Percentiles rank a stretch among this genome's conserved stretches.
These are phyloP conservation scores for Coccomyxa sp. DNA, from an alignment of 139 green algal species.

Conservation along the genomic window DNA sequence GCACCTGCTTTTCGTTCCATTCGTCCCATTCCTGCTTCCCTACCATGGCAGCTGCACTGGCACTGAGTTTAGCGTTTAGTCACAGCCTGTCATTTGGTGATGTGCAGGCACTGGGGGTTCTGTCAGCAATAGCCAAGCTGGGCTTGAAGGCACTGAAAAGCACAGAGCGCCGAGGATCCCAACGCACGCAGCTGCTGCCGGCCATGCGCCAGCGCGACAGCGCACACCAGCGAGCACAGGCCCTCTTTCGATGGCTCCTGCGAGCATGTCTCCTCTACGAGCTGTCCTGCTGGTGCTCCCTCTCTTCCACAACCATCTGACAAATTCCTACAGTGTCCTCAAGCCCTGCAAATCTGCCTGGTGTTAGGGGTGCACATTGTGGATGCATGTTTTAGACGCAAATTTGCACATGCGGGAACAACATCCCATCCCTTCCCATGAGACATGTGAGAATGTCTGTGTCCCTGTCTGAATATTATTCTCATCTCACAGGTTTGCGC, in stretches of 20 bases:
- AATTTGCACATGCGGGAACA: not conserved
- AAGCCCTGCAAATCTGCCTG: not conserved
- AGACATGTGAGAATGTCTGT: not conserved
- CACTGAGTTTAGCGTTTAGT: not conserved
- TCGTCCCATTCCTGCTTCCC: not conserved
- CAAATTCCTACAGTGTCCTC: not conserved
- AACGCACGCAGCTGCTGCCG: conserved; percentile 1
- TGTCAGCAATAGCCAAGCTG: not conserved
- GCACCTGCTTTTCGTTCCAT: not conserved
- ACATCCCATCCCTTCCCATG: not conserved
- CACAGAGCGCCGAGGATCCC: not conserved
- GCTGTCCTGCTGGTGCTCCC: conserved; percentile 23
- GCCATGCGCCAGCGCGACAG: not conserved
- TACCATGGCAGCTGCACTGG: not conserved
- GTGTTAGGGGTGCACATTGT: not conserved
- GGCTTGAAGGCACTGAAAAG: not conserved
- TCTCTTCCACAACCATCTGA: not conserved
- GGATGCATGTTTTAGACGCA: not conserved
- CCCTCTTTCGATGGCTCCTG: conserved; percentile 40
- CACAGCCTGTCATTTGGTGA: not conserved
- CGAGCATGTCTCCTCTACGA: conserved; percentile 24
- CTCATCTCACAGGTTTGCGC: not conserved
- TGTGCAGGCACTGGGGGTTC: not conserved
- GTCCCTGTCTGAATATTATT: not conserved
- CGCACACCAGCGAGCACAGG: not conserved